Percentiles rank a stretch among this genome's conserved stretches.
Conservation (phyloP, 306 rosid genomes). For the Vigna radiata region DNA sequence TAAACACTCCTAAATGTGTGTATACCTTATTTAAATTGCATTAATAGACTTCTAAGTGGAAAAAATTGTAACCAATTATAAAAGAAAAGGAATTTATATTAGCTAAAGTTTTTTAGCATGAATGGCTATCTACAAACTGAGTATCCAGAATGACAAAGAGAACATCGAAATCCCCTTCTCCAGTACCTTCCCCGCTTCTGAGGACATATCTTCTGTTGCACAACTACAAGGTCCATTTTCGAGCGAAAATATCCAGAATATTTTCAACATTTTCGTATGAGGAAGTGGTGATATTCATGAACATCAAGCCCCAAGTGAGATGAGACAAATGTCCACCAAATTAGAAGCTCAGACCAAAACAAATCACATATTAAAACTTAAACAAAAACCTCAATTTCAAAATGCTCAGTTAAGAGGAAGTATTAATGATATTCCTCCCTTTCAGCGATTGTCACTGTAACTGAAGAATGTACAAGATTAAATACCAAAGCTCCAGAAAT, state of each 20-base stretch:
- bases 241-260: slow-evolving; percentile 19
- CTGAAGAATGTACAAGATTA: slow-evolving; percentile 58
- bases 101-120: slow-evolving; percentile 15
- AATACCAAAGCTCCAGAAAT: slow-evolving; percentile 35
- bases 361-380: slow-evolving; percentile 37
- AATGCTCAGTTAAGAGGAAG: slow-evolving; percentile 38
- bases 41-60: not conserved
- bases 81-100: slow-evolving; percentile 7
- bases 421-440: slow-evolving; percentile 43
- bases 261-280: slow-evolving; percentile 18
- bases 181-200: slow-evolving; percentile 6
- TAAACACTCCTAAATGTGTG: too few species aligned
- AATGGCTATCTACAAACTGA: slow-evolving; percentile 25
- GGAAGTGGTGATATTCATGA: slow-evolving; percentile 17
- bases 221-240: slow-evolving; percentile 4
- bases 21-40: slow-evolving; percentile 19
- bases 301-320: slow-evolving; percentile 21
- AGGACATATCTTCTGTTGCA: slow-evolving; percentile 15
- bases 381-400: slow-evolving; percentile 32
- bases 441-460: slow-evolving; percentile 38
- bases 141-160: slow-evolving; percentile 7
- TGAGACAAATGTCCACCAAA: slow-evolving; percentile 25
- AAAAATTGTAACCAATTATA: not conserved
- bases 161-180: slow-evolving; percentile 24
- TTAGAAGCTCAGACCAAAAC: slow-evolving; percentile 34